A percentile compares a stretch with the other conserved stretches of the same genome.
Evolutionary conservation across 805 yeast genomes (phyloP).

Genomic region (Candida sakaeoensis): DNA sequence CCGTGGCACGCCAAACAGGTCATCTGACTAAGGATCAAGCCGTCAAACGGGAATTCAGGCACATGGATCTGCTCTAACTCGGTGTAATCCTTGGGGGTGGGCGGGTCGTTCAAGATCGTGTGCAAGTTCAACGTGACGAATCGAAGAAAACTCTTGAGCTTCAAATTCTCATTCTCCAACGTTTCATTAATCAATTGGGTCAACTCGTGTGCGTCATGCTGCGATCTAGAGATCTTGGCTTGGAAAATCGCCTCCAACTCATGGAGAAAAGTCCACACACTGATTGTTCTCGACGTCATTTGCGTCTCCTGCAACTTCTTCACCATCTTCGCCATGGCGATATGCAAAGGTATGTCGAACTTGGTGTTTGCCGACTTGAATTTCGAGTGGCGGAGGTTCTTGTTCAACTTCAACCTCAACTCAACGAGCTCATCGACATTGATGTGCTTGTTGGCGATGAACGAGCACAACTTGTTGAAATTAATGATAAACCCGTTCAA

Average conservation of each 20-base stretch:
- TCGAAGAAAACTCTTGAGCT: constrained; percentile 31
- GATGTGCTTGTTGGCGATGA: constrained; percentile 18
- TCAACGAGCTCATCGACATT: constrained; percentile 13
- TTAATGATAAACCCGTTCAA: constrained; percentile 39
- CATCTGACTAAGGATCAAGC: constrained; percentile 62
- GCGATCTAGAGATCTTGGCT: constrained; percentile 68
- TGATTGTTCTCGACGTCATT: constrained; percentile 47
- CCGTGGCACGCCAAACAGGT: constrained; percentile 66
- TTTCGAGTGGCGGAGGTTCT: constrained; percentile 14
- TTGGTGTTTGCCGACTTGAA: constrained; percentile 18
- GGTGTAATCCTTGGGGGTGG: constrained; percentile 11
- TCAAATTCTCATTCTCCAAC: constrained; percentile 59
- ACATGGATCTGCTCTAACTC: constrained; percentile 21
- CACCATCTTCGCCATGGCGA: constrained; percentile 50
- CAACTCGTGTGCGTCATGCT: constrained; percentile 95
- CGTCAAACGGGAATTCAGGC: constrained; percentile 73
- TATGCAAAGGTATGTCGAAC: constrained; percentile 50
- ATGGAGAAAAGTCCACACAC: constrained; percentile 77
- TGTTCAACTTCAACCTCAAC: constrained; percentile 11
- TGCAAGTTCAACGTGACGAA: constrained; percentile 11
- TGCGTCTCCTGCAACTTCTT: constrained; percentile 62
- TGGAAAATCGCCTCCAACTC: constrained; percentile 70
- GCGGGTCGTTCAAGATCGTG: constrained; percentile 6
- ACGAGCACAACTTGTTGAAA: constrained; percentile 20
- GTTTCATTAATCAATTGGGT: constrained; percentile 79